These are phyloP conservation scores for Hypoxylon sp. DNA, from an alignment of 2,329 filamentous ascomycete species.

Conservation along the genomic window DNA sequence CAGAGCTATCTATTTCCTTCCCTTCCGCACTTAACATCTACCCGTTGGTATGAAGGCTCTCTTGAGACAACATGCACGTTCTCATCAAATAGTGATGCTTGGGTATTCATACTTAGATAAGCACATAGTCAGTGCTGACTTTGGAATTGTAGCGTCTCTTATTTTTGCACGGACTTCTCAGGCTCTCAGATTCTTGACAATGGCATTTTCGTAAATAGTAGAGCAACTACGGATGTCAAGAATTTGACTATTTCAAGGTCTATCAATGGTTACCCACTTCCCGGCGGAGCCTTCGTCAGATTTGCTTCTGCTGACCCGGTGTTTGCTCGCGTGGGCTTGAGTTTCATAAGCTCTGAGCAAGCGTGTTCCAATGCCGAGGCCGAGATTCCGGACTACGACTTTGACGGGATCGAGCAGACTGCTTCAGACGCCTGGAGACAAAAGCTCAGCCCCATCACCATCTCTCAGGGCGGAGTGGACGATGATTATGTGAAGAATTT, in stretches of 20 bases:
- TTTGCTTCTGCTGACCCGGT: constrained; percentile 70
- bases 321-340: constrained; percentile 76
- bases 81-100: neutral
- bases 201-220: constrained; percentile 73
- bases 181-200: constrained; percentile 71
- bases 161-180: constrained; percentile 78
- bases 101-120: neutral
- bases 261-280: constrained; percentile 68
- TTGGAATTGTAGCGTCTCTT: constrained; percentile 55
- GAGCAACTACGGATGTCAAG: constrained; percentile 65
- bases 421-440: constrained; percentile 72
- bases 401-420: constrained; percentile 65
- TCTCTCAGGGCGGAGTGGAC: constrained; percentile 68
- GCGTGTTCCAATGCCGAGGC: constrained; percentile 77
- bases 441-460: constrained; percentile 71
- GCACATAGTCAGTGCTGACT: constrained; percentile 14
- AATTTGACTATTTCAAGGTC: constrained; percentile 64
- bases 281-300: constrained; percentile 74
- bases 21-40: neutral
- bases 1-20: neutral
- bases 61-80: neutral
- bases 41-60: neutral
- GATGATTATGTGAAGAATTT: constrained; percentile 72
- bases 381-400: constrained; percentile 79
- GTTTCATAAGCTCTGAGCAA: constrained; percentile 75